Conservation (phyloP, 345 rosid species). For the Excoecaria agallocha region DNA sequence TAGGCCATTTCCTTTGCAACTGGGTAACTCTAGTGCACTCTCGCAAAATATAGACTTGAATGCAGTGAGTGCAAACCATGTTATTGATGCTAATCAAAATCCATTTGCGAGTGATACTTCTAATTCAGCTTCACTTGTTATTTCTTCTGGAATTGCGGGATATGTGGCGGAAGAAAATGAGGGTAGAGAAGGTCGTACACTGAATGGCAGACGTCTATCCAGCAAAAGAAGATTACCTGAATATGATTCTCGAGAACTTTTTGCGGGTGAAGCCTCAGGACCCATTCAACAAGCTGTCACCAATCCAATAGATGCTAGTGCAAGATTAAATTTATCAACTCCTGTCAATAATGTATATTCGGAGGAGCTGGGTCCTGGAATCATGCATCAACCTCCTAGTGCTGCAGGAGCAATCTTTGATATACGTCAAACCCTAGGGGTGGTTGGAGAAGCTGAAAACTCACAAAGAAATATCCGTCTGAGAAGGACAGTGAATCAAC, state of each 20-base stretch:
- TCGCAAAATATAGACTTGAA: conserved; percentile 13
- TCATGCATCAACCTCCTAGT: background rate
- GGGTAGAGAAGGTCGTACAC: background rate
- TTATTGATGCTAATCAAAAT: background rate
- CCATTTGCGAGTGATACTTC: background rate
- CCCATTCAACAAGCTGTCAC: background rate
- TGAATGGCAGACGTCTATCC: conserved; percentile 4
- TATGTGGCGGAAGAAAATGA: conserved; percentile 4
- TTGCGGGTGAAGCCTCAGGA: conserved; percentile 10
- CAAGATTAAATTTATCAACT: background rate
- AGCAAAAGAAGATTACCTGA: conserved; percentile 28
- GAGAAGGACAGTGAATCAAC: conserved; percentile 13
- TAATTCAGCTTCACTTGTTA: background rate
- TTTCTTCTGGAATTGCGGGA: conserved; percentile 13
- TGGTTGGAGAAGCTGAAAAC: conserved; percentile 4
- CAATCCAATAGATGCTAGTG: background rate
- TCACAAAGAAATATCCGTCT: conserved; percentile 21
- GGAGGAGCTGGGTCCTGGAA: background rate
- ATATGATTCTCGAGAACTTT: background rate
- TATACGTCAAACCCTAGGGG: background rate
- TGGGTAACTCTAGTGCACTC: background rate
- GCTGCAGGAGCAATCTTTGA: background rate
- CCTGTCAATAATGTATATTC: background rate
- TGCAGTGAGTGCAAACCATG: background rate
- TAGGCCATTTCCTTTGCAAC: background rate